These are phyloP conservation scores for Luffa acutangula DNA, from an alignment of 306 rosid genomes.

Conservation along the genomic window DNA sequence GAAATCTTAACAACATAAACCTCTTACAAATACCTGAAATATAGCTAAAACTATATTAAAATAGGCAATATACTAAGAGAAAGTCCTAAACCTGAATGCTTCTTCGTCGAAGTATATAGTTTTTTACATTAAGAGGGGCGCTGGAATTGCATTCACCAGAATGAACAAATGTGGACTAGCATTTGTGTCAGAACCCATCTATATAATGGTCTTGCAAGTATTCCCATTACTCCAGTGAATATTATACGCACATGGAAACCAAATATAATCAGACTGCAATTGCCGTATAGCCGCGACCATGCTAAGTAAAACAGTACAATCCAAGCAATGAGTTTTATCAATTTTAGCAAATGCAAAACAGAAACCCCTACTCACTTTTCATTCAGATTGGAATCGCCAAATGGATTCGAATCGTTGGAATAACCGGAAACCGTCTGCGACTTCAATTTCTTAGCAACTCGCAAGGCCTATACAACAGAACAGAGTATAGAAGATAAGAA, in stretches of 20 bases:
- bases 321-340: neutral
- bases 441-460: constrained; percentile 65
- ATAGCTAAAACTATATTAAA: neutral
- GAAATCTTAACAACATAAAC: neutral
- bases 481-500: neutral
- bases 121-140: neutral
- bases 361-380: constrained; percentile 41
- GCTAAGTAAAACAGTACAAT: neutral
- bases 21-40: neutral
- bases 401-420: constrained; percentile 88
- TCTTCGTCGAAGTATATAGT: neutral
- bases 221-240: neutral
- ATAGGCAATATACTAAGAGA: neutral
- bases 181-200: neutral
- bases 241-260: neutral
- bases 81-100: neutral
- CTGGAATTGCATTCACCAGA: neutral
- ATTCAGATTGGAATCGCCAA: constrained; percentile 90
- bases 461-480: constrained; percentile 32
- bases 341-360: neutral
- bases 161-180: neutral
- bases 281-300: neutral
- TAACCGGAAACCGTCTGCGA: constrained; percentile 62
- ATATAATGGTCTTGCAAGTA: neutral
- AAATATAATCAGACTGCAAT: neutral